Evolutionary conservation across 768 basidiomycete genomes (phyloP).

Genomic region (Mycena maculata): DNA sequence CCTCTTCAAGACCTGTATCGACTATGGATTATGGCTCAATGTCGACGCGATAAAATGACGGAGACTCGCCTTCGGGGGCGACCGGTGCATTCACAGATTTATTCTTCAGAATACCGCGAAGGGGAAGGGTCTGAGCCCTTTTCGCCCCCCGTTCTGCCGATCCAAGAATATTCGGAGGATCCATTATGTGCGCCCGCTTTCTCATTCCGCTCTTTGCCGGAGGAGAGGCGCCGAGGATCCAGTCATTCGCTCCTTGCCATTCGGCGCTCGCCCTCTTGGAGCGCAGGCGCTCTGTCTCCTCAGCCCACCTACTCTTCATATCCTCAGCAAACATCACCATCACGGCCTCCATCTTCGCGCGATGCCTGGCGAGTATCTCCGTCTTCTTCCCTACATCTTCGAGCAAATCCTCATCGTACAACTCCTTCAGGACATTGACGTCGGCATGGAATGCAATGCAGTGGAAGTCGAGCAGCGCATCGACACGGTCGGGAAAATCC

Average conservation of each 20-base stretch:
- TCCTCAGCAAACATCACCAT: conserved; percentile 12
- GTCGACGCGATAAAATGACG: not conserved
- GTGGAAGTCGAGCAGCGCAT: conserved; percentile 33
- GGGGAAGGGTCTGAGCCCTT: not conserved
- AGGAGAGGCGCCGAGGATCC: not conserved
- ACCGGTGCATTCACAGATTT: not conserved
- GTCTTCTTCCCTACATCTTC: not conserved
- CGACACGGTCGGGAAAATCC: conserved; percentile 27
- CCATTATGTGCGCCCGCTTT: conserved; percentile 5
- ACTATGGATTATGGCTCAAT: too few relatives aligned
- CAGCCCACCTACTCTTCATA: conserved; percentile 11
- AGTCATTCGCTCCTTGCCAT: not conserved
- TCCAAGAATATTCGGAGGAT: conserved; percentile 7
- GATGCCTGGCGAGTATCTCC: conserved; percentile 18
- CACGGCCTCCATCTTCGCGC: conserved; percentile 22
- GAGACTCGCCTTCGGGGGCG: not conserved
- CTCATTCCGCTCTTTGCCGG: not conserved
- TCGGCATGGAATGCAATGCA: conserved; percentile 33
- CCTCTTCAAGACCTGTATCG: not conserved
- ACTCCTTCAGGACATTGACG: conserved; percentile 26
- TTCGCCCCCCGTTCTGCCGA: not conserved
- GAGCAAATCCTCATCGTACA: conserved; percentile 23
- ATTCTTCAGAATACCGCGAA: conserved; percentile 21
- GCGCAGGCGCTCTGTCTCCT: conserved; percentile 11
- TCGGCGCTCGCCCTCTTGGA: not conserved